Base-by-base conservation (phyloP, 495 filamentous ascomycete species). In the Peziza echinospora region DNA sequence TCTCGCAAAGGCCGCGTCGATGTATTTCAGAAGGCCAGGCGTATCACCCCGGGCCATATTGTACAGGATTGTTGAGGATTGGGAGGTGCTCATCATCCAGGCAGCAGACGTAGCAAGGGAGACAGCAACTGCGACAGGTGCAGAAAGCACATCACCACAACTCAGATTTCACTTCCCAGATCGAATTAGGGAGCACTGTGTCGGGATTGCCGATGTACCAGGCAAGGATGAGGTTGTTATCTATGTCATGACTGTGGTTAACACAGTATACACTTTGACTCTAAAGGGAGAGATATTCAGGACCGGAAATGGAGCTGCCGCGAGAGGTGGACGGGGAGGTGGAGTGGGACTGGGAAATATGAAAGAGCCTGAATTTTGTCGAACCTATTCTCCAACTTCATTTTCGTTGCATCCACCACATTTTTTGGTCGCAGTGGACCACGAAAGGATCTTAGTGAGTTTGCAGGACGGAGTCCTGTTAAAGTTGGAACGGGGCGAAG, bases 41-140 rank as follows among this genome's bases (percentile, higher is more conserved):
- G 64, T 66, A 46, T 81, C 79, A 47, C 91, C 89, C 41, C 74
- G 82, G 53, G 78, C 71, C 56, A 85, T 96, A 53, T 69, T 93
- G 21, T 97, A 91, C 87, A 69, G 89, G 46, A 69, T 97, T 17
- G 63, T 94, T 50, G 78, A 91, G 57, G 76, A 78, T 54, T 75
- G 76, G 55, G 81, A 73, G 53, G 68, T 85, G 41, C 67, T 97
- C 45, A 83, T 85, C 59, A 68, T 97, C 45, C 79, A 82, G 60
- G 76, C 76, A 26, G 75, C 78, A 54, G 89, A 96, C 63, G 62
- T 94, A 48, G 77, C 71, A 26, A 87, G 80, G 60, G 30, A 17
- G 11, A 68, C 75, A 43, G 67, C 71, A 17, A 67, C 73, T 22
- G 69, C 73, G 24, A 62, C 68, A 42, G 78, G 84, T 55, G 78